phyloP scores from a whole-genome alignment of 352 stramenopile species.

The Phytophthora agathidicida region DNA sequence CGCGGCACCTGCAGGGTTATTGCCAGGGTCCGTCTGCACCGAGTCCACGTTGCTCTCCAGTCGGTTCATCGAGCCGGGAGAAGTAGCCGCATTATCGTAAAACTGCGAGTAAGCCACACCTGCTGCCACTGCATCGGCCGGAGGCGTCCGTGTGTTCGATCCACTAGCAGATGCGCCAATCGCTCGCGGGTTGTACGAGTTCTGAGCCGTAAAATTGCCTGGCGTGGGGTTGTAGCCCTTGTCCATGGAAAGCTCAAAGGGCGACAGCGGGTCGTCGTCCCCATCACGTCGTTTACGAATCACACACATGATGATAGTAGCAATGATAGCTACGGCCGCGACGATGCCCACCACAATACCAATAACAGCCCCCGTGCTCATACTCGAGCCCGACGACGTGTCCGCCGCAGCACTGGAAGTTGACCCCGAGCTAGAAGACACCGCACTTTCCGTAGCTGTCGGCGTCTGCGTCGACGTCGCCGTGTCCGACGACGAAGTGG shows the following conservation, averaged over 20 bases:
- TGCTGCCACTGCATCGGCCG: constrained; percentile 43
- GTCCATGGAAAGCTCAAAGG: constrained; percentile 87
- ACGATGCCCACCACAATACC: constrained; percentile 77
- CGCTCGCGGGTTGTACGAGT: constrained; percentile 47
- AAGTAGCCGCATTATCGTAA: constrained; percentile 74
- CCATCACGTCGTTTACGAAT: constrained; percentile 60
- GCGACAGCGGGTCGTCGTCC: constrained; percentile 80
- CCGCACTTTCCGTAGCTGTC: constrained; percentile 15
- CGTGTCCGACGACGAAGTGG: constrained; percentile 30
- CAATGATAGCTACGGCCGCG: constrained; percentile 59
- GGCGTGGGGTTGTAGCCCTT: constrained; percentile 70
- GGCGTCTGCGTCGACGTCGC: constrained; percentile 22
- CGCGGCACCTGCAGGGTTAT: constrained; percentile 17
- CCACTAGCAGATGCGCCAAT: constrained; percentile 25
- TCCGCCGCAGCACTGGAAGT: constrained; percentile 24
- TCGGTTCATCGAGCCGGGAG: constrained; percentile 44
- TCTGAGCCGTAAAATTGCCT: constrained; percentile 38
- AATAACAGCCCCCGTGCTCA: constrained; percentile 75
- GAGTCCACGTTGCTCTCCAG: constrained; percentile 35
- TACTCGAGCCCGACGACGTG: constrained; percentile 42
- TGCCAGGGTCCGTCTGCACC: constrained; percentile 20
- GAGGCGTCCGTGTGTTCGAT: constrained; percentile 40
- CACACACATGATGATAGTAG: constrained; percentile 58
- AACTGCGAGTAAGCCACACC: constrained; percentile 77
- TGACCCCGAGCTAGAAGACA: constrained; percentile 25